A percentile compares a stretch with the other conserved stretches of the same genome.
These are phyloP conservation scores for Kodamaea sp. DNA, from an alignment of 1,139 yeast species.

Conservation along the genomic window DNA sequence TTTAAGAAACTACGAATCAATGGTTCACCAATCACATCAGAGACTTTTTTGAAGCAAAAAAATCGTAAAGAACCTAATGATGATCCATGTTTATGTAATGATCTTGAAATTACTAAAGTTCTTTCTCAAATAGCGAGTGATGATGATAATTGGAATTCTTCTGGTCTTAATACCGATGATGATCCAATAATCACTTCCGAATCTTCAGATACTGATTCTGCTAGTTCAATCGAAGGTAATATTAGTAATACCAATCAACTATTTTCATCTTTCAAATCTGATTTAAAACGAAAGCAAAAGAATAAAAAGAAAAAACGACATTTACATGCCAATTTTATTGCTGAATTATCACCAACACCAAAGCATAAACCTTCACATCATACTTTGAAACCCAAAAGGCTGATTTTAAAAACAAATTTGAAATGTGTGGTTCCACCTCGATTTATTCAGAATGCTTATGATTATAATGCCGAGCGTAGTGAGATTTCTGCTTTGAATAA, in stretches of 20 bases:
- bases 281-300: conserved; percentile 15
- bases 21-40: conserved; percentile 38
- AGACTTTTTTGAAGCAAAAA: conserved; percentile 16
- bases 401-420: conserved; percentile 31
- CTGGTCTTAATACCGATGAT: conserved; percentile 24
- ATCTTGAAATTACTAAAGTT: neutral
- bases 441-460: neutral
- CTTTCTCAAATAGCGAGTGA: conserved; percentile 11
- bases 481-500: conserved; percentile 15
- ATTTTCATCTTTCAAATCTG: conserved; percentile 21
- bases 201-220: conserved; percentile 25
- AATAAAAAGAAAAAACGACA: conserved; percentile 7
- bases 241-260: conserved; percentile 23
- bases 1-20: conserved; percentile 44
- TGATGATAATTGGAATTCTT: conserved; percentile 21
- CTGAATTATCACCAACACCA: conserved; percentile 36
- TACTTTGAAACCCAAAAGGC: conserved; percentile 38
- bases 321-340: conserved; percentile 1
- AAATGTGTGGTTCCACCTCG: neutral
- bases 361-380: conserved; percentile 46
- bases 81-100: neutral
- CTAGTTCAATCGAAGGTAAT: conserved; percentile 13
- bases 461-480: conserved; percentile 10
- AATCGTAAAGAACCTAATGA: conserved; percentile 12
- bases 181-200: conserved; percentile 19